phyloP scores from a whole-genome alignment of 2,329 filamentous ascomycete genomes.

The Rhynchosporium graminicola region DNA sequence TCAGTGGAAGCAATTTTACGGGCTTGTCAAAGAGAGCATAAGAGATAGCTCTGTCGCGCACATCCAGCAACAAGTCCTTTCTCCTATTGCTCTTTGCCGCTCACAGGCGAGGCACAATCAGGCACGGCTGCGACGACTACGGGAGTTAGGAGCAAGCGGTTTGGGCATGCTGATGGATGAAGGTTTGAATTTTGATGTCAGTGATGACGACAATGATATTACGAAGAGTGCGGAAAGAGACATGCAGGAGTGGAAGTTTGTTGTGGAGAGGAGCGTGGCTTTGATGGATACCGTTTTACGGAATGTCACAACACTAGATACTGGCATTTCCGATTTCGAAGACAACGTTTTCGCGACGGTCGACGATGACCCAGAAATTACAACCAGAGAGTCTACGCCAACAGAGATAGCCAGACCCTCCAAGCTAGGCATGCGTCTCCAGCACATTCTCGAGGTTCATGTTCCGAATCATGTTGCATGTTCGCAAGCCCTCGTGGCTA shows the following conservation, averaged over 20 bases:
- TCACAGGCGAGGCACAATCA: constrained; percentile 76
- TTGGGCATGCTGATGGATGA: constrained; percentile 87
- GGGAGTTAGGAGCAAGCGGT: constrained; percentile 80
- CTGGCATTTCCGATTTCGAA: constrained; percentile 63
- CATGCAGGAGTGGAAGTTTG: constrained; percentile 64
- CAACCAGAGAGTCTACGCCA: constrained; percentile 50
- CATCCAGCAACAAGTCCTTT: constrained; percentile 71
- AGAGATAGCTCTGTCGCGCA: constrained; percentile 70
- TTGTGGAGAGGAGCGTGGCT: constrained; percentile 77
- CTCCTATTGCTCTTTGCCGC: constrained; percentile 74
- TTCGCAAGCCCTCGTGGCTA: constrained; percentile 55
- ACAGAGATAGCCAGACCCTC: constrained; percentile 44
- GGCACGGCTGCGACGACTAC: constrained; percentile 67
- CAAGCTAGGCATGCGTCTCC: constrained; percentile 65
- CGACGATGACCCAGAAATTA: constrained; percentile 60
- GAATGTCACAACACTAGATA: constrained; percentile 66
- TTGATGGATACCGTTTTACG: constrained; percentile 84
- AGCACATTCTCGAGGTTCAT: constrained; percentile 66
- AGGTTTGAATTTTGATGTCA: constrained; percentile 68
- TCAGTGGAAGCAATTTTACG: constrained; percentile 73
- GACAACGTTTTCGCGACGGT: constrained; percentile 65
- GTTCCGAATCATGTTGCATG: constrained; percentile 66
- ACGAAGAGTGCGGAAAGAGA: constrained; percentile 46
- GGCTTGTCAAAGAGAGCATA: constrained; percentile 74
- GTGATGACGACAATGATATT: constrained; percentile 56